These are phyloP conservation scores for Dendrobium officinale DNA, from an alignment of 106 monocot species.

Conservation along the genomic window DNA sequence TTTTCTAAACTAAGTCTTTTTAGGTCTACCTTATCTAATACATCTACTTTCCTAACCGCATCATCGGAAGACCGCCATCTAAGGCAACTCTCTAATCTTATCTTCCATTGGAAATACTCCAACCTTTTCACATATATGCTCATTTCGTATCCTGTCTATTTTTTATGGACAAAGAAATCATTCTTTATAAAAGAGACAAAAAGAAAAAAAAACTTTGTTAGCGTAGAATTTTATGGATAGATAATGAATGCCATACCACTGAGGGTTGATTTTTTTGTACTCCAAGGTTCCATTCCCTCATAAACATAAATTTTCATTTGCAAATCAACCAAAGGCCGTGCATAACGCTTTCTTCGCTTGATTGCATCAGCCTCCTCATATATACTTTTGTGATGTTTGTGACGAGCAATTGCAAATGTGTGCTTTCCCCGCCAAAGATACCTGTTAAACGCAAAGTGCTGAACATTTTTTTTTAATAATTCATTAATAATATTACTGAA, in stretches of 20 bases:
- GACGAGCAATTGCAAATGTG: slow-evolving; percentile 87
- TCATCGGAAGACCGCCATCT: no score
- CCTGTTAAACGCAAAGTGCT: slow-evolving; percentile 20
- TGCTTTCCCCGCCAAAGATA: slow-evolving; percentile 93
- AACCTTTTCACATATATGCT: no score
- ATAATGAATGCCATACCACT: slow-evolving; percentile 40
- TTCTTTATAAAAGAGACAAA: neutral
- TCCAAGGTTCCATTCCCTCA: slow-evolving; percentile 94
- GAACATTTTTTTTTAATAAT: neutral
- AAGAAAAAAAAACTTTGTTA: neutral
- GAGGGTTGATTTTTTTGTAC: slow-evolving; percentile 38
- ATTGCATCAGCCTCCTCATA: slow-evolving; percentile 97
- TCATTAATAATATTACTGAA: neutral
- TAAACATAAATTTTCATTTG: slow-evolving; percentile 94
- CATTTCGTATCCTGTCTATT: neutral
- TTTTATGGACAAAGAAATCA: neutral
- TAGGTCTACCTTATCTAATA: no score
- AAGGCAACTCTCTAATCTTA: no score
- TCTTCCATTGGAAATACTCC: no score
- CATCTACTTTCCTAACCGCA: no score
- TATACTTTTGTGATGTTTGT: slow-evolving; percentile 92
- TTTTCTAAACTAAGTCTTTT: no score
- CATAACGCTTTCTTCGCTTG: slow-evolving; percentile 94
- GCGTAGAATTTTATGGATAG: neutral
- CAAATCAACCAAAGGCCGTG: slow-evolving; percentile 87